These are phyloP conservation scores for Prinsepia uniflora DNA, from an alignment of 306 rosid genomes.

Conservation along the genomic window DNA sequence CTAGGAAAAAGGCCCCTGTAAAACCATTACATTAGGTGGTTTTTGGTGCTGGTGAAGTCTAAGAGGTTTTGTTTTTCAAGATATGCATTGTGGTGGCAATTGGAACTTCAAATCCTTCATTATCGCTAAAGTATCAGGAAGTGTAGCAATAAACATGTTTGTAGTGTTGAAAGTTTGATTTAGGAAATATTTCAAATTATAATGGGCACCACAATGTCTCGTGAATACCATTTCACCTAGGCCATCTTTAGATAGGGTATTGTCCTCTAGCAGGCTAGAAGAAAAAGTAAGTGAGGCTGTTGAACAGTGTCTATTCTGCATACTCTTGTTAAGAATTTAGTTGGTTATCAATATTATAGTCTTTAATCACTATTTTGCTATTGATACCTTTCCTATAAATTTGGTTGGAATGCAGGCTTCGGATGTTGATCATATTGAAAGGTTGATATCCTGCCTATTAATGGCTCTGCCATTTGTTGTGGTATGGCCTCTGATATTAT, in stretches of 20 bases:
- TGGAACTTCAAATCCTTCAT: neutral
- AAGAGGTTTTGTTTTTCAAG: neutral
- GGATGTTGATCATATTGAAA: constrained; percentile 88
- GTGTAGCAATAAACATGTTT: neutral
- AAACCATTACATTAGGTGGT: neutral
- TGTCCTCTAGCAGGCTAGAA: neutral
- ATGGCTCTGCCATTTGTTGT: constrained; percentile 93
- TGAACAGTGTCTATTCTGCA: neutral
- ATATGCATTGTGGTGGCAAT: neutral
- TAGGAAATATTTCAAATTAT: neutral
- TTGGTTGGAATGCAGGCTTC: constrained; percentile 55
- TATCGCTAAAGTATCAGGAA: neutral
- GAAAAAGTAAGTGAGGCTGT: neutral
- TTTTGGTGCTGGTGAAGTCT: neutral
- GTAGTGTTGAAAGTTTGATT: constrained; percentile 1
- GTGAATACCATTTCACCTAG: neutral
- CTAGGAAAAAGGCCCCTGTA: neutral
- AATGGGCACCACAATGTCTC: neutral
- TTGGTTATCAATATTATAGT: neutral
- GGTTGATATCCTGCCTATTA: constrained; percentile 87
- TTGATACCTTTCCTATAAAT: neutral
- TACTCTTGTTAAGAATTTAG: neutral
- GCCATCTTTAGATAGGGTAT: neutral
- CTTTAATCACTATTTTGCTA: neutral
- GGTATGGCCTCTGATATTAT: constrained; percentile 44